phyloP scores from a whole-genome alignment of 306 rosid species.

The Prunus fruticosa region DNA sequence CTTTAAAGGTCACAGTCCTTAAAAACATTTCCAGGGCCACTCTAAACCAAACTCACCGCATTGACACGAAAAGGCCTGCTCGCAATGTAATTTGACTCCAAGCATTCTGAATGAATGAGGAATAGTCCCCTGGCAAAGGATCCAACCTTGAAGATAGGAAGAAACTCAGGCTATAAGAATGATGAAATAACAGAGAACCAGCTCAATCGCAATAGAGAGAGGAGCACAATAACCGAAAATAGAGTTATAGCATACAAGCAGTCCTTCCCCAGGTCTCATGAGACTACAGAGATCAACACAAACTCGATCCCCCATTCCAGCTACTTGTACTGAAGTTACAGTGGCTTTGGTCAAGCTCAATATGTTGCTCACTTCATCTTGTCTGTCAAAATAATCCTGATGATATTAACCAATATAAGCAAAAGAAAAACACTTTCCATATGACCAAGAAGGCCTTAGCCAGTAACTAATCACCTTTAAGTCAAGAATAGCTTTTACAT shows the following conservation, averaged over 20 bases:
- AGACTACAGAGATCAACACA: slow-evolving; percentile 94
- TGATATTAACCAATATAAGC: slow-evolving; percentile 39
- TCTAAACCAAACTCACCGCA: slow-evolving; percentile 56
- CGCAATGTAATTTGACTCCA: slow-evolving; percentile 87
- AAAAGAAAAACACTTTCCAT: slow-evolving; percentile 13
- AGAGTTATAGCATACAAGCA: slow-evolving; percentile 52
- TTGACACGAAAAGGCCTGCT: slow-evolving; percentile 94
- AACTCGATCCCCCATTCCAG: slow-evolving; percentile 95
- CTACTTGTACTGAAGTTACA: slow-evolving; percentile 56
- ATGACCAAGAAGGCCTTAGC: slow-evolving; percentile 20
- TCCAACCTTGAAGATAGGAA: slow-evolving; percentile 55
- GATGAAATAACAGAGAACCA: slow-evolving; percentile 1
- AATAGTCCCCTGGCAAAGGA: slow-evolving; percentile 89
- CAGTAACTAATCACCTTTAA: slow-evolving; percentile 60
- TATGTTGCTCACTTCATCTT: slow-evolving; percentile 57
- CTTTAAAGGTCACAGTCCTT: background rate
- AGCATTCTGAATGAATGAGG: slow-evolving; percentile 90
- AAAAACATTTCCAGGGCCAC: background rate
- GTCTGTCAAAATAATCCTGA: slow-evolving; percentile 87
- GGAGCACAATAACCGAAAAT: background rate
- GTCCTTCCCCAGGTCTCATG: slow-evolving; percentile 93
- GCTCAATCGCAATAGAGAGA: background rate
- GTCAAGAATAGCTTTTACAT: slow-evolving; percentile 64
- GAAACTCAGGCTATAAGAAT: slow-evolving; percentile 10
- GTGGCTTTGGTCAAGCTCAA: slow-evolving; percentile 74